Evolutionary conservation across 805 yeast genomes (phyloP).

Genomic region (Cyberlindnera euphorbiiphila): DNA sequence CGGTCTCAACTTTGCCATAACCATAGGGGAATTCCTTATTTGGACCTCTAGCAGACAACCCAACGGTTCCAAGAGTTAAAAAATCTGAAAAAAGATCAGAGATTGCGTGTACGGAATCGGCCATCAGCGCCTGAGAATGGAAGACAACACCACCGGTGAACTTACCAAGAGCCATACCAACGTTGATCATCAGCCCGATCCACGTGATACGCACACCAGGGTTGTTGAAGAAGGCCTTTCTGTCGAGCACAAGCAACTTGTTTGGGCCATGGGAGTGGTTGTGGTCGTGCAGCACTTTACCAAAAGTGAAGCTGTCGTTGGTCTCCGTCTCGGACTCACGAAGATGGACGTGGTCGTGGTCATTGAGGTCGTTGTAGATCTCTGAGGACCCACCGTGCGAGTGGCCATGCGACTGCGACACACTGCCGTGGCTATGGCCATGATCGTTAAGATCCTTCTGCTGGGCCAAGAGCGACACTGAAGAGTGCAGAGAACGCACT

Average conservation of each 20-base stretch:
- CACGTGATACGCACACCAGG: slow-evolving; percentile 93
- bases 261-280: slow-evolving; percentile 35
- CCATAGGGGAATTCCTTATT: slow-evolving; percentile 72
- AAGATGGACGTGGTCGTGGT: slow-evolving; percentile 39
- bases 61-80: slow-evolving; percentile 83
- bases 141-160: slow-evolving; percentile 86
- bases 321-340: slow-evolving; percentile 40
- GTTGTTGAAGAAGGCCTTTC: slow-evolving; percentile 47
- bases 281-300: slow-evolving; percentile 28
- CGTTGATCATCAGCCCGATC: slow-evolving; percentile 81
- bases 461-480: slow-evolving; percentile 4
- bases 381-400: slow-evolving; percentile 20
- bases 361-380: slow-evolving; percentile 16
- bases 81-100: slow-evolving; percentile 89
- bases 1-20: slow-evolving; percentile 87
- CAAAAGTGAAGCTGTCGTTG: slow-evolving; percentile 37
- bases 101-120: slow-evolving; percentile 92
- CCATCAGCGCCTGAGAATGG: slow-evolving; percentile 91
- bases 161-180: slow-evolving; percentile 82
- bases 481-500: slow-evolving; percentile 4
- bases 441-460: slow-evolving; percentile 2
- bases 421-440: slow-evolving; percentile 28
- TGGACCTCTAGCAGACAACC: slow-evolving; percentile 62
- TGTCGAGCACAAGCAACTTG: slow-evolving; percentile 35
- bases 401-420: slow-evolving; percentile 23